A percentile compares a stretch with the other conserved stretches of the same genome.
Evolutionary conservation across 1,139 yeast species (phyloP).

Genomic region (Debaryomyces subglobosus): DNA sequence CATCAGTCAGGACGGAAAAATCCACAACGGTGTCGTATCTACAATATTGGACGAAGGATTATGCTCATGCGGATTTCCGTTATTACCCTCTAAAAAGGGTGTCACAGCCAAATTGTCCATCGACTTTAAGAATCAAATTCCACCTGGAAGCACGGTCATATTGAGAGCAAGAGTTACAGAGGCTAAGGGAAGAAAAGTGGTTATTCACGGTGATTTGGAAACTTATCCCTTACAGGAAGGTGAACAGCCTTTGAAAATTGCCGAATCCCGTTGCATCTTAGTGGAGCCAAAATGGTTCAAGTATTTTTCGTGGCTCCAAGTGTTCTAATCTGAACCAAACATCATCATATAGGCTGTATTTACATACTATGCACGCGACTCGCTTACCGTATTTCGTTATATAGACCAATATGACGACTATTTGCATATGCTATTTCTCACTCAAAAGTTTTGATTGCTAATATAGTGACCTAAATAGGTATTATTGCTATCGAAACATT

Average conservation of each 20-base stretch:
- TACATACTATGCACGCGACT: neutral
- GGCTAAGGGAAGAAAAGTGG: slow-evolving; percentile 77
- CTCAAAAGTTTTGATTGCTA: neutral
- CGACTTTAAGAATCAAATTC: slow-evolving; percentile 66
- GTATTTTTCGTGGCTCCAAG: slow-evolving; percentile 62
- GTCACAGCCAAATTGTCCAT: slow-evolving; percentile 82
- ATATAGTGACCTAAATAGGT: neutral
- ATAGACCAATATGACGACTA: neutral
- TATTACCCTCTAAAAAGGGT: slow-evolving; percentile 83
- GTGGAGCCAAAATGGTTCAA: slow-evolving; percentile 85
- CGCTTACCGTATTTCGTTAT: neutral
- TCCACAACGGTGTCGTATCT: slow-evolving; percentile 87
- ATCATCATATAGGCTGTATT: neutral
- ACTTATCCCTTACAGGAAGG: slow-evolving; percentile 38
- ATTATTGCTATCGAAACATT: neutral
- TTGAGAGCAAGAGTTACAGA: slow-evolving; percentile 69
- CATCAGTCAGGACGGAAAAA: slow-evolving; percentile 68
- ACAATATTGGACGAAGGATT: slow-evolving; percentile 85
- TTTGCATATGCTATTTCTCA: neutral
- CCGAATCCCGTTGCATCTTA: slow-evolving; percentile 62
- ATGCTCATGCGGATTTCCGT: slow-evolving; percentile 84
- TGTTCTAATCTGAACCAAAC: slow-evolving; percentile 14
- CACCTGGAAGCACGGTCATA: slow-evolving; percentile 67
- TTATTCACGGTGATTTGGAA: slow-evolving; percentile 66
- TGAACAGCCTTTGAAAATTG: slow-evolving; percentile 42